Percentiles rank a stretch among this genome's conserved stretches.
Evolutionary conservation across 441 rosid genomes (phyloP).

Genomic region (Pelargonium fulgidum): DNA sequence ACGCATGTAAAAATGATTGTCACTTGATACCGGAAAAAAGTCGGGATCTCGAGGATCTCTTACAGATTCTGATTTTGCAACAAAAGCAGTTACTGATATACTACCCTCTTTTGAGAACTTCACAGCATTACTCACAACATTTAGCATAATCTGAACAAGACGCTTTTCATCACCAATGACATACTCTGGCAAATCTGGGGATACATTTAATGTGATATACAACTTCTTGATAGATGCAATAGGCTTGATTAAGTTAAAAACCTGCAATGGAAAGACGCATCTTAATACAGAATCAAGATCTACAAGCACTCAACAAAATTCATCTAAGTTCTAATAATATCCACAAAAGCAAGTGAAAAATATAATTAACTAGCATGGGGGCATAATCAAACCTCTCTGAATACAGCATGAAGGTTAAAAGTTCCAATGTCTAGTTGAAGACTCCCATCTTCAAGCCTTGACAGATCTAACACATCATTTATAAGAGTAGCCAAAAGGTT

Average conservation of each 20-base stretch:
- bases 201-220: slow-evolving; percentile 54
- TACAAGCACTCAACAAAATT: no score
- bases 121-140: slow-evolving; percentile 89
- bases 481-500: slow-evolving; percentile 80
- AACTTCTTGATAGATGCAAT: slow-evolving; percentile 82
- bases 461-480: slow-evolving; percentile 94
- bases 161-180: slow-evolving; percentile 92
- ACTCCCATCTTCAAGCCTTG: slow-evolving; percentile 98
- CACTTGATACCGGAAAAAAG: slow-evolving; percentile 50
- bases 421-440: slow-evolving; percentile 71
- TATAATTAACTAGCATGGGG: no score
- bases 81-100: slow-evolving; percentile 59
- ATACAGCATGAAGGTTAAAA: slow-evolving; percentile 60
- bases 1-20: slow-evolving; percentile 68
- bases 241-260: slow-evolving; percentile 78
- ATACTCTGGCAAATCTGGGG: slow-evolving; percentile 80
- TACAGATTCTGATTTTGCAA: slow-evolving; percentile 58
- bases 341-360: neutral
- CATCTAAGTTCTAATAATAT: no score
- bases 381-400: slow-evolving; percentile 51
- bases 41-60: slow-evolving; percentile 62
- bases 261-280: slow-evolving; percentile 41
- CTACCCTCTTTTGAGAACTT: slow-evolving; percentile 89
- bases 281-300: slow-evolving; percentile 10
- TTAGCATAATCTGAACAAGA: slow-evolving; percentile 72